Base-by-base conservation (phyloP, 2,329 filamentous ascomycete genomes). In the Coniochaeta hoffmannii region DNA sequence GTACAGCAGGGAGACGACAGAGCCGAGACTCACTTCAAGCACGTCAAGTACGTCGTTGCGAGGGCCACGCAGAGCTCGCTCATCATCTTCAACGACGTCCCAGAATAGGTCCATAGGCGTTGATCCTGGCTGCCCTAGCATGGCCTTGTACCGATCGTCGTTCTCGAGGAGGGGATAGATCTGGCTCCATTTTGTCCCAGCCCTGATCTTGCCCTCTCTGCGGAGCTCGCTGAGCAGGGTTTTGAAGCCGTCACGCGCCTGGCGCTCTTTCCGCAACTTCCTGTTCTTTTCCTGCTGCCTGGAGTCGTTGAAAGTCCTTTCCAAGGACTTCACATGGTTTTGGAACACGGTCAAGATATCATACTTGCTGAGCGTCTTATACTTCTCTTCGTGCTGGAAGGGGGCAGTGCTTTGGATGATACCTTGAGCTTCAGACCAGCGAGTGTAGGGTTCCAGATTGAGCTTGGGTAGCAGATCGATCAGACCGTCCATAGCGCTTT, bases 311-410 rank as follows among this genome's bases (percentile, higher is more conserved):
- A 96, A 92, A 53, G 85, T 84, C 59, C 91, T 88, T 72, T 99
- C 94, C 61, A 97, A 80, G 56, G 86, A 81, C 73, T 95, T 96
- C 76, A 97, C 94, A 68, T 97, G 93, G 66, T 88, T 90, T 74
- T 97, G 91, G 71, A 97, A 99, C 58, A 89, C 88, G 66, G 85
- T 91, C 74, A 99, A 80, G 68, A 97, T 84, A 71, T 99, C 94
- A 73, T 89, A 88, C 68, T 91, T 90, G 73, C 79, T 91, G 63
- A 99, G 83, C 65, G 86, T 76, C 71, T 90, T 84, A 76, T 96
- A 96, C 75, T 89, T 94, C 67, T 89, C 84, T 63, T 95, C 90
- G 68, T 78, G 80, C 70, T 90, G 84, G 69, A 96, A 91, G 60
- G 83, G 85, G 60, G 86, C 80, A 68, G 88, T 89, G 54, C 83